phyloP scores from a whole-genome alignment of 768 basidiomycete genomes.

The Mrakia hoshinonis region DNA sequence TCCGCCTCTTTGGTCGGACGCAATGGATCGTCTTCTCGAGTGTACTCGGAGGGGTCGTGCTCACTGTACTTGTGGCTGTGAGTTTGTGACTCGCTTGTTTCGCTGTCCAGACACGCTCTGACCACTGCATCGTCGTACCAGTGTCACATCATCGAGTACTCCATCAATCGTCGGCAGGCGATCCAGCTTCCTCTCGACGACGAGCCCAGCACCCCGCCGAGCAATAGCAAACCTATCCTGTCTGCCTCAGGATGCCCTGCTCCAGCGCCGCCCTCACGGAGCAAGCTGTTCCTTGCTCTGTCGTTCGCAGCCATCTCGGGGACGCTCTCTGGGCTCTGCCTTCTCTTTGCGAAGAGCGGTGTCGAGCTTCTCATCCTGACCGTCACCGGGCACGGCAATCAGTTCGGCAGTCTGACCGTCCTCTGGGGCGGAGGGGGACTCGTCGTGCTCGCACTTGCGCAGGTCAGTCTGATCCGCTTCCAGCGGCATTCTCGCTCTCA shows the following conservation, averaged over 20 bases:
- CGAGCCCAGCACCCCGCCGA: constrained; percentile 27
- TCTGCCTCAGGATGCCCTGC: not conserved
- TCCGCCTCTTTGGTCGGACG: constrained; percentile 63
- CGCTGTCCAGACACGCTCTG: not conserved
- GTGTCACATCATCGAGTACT: constrained; percentile 68
- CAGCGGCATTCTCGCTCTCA: not conserved
- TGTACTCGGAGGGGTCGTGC: constrained; percentile 54
- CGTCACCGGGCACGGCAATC: constrained; percentile 42
- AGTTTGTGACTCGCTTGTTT: constrained; percentile 25
- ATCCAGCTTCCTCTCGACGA: constrained; percentile 25
- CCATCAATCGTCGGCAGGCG: constrained; percentile 41
- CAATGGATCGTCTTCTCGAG: constrained; percentile 76
- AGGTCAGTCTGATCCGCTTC: not conserved
- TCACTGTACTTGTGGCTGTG: constrained; percentile 57
- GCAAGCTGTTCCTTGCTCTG: constrained; percentile 52
- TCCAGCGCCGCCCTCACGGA: constrained; percentile 20
- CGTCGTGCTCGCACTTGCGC: constrained; percentile 24
- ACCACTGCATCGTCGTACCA: constrained; percentile 37
- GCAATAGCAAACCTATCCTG: constrained; percentile 33
- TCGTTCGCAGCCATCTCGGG: constrained; percentile 83
- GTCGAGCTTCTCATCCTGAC: constrained; percentile 79
- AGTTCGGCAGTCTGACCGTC: constrained; percentile 16
- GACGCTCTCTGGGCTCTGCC: constrained; percentile 81
- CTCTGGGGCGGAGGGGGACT: constrained; percentile 17
- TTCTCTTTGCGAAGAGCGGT: constrained; percentile 87